Evolutionary conservation across 495 filamentous ascomycete species (phyloP).

Genomic region (Terfezia boudieri): DNA sequence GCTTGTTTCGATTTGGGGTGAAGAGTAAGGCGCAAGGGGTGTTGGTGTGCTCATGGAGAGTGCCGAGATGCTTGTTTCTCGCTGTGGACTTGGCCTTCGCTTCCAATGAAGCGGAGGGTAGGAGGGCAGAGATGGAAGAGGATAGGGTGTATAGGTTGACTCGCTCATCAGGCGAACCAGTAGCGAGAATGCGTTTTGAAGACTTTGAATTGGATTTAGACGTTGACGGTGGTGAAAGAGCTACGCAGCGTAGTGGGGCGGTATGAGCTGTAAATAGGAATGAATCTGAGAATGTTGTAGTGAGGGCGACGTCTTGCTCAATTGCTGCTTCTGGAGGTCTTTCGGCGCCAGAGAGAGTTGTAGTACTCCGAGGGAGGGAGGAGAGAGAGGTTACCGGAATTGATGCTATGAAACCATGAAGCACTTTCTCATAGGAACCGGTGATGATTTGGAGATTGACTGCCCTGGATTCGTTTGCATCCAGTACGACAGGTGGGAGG

Average conservation of each 20-base stretch:
- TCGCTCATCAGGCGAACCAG: constrained; percentile 72
- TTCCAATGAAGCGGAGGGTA: constrained; percentile 21
- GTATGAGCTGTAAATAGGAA: constrained; percentile 91
- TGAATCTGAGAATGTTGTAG: constrained; percentile 49
- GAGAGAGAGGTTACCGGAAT: constrained; percentile 24
- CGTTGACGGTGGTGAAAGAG: constrained; percentile 56
- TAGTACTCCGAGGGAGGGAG: constrained; percentile 6
- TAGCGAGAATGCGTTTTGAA: constrained; percentile 67
- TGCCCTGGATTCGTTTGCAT: constrained; percentile 11
- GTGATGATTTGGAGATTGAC: constrained; percentile 66
- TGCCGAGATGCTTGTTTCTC: constrained; percentile 73
- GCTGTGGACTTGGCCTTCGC: constrained; percentile 44
- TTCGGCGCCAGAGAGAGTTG: constrained; percentile 7
- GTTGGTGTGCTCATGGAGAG: constrained; percentile 62
- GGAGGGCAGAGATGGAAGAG: constrained; percentile 32
- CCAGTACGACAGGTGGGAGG: neutral
- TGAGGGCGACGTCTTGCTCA: constrained; percentile 23
- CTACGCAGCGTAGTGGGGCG: constrained; percentile 73
- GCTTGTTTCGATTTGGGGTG: constrained; percentile 57
- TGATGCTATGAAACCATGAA: constrained; percentile 73
- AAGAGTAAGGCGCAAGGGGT: constrained; percentile 60
- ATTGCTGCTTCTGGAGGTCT: constrained; percentile 3
- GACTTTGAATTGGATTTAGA: constrained; percentile 20
- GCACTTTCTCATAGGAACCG: constrained; percentile 80
- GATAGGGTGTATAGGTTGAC: constrained; percentile 89